Conservation (phyloP, 805 yeast genomes). For the Starmera dryadoides region DNA sequence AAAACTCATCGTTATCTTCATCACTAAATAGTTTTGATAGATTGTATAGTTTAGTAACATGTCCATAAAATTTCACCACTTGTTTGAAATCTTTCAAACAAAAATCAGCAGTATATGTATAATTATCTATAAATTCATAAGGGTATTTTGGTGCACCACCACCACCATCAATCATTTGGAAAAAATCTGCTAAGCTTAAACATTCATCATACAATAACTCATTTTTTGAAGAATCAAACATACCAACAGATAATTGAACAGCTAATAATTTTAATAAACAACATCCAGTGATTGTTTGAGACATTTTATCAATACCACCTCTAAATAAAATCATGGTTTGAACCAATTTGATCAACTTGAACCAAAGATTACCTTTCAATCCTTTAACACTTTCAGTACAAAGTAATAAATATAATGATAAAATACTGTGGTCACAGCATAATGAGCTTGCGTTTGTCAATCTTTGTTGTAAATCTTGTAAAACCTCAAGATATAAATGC, state of each 20-base stretch:
- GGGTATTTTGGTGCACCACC: neutral
- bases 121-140: slow-evolving; percentile 7
- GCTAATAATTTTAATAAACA: slow-evolving; percentile 8
- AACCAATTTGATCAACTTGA: slow-evolving; percentile 3
- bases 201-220: slow-evolving; percentile 2
- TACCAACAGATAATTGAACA: slow-evolving; percentile 5
- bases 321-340: slow-evolving; percentile 7
- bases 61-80: slow-evolving; percentile 4
- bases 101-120: slow-evolving; percentile 6
- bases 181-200: slow-evolving; percentile 5
- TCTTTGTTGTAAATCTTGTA: slow-evolving; percentile 7
- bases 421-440: slow-evolving; percentile 10
- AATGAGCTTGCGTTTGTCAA: slow-evolving; percentile 4
- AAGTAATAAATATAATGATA: slow-evolving; percentile 5
- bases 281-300: slow-evolving; percentile 5
- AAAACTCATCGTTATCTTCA: neutral
- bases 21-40: slow-evolving; percentile 6
- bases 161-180: slow-evolving; percentile 4
- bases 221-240: slow-evolving; percentile 5
- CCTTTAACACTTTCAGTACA: slow-evolving; percentile 7
- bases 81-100: slow-evolving; percentile 5
- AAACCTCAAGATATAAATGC: slow-evolving; percentile 3
- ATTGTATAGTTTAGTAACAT: slow-evolving; percentile 9
- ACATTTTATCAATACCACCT: slow-evolving; percentile 8
- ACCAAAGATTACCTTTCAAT: slow-evolving; percentile 4